Percentiles rank a stretch among this genome's conserved stretches.
These are phyloP conservation scores for Noccaea bulbosa DNA, from an alignment of 345 rosid genomes.

Conservation along the genomic window DNA sequence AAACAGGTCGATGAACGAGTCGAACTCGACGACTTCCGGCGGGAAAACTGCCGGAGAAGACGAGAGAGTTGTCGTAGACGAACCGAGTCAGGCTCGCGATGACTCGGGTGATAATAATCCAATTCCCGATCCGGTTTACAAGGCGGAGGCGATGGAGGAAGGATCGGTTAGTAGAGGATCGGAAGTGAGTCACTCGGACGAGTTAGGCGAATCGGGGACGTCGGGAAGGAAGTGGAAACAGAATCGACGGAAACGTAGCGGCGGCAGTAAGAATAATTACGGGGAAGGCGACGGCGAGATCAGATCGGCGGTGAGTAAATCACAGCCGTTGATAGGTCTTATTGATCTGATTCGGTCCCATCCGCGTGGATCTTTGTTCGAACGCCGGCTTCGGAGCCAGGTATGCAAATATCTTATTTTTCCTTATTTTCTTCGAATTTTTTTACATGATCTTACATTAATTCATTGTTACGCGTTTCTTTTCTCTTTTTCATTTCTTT, in stretches of 20 bases:
- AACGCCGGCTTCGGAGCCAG: slow-evolving; percentile 64
- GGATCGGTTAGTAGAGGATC: slow-evolving; percentile 18
- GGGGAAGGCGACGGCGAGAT: slow-evolving; percentile 35
- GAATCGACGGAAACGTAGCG: slow-evolving; percentile 42
- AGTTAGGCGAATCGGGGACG: slow-evolving; percentile 57
- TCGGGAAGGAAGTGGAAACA: slow-evolving; percentile 51
- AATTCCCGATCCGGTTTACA: slow-evolving; percentile 47
- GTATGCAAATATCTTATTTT: slow-evolving; percentile 40
- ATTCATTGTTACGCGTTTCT: background rate
- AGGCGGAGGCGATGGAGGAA: slow-evolving; percentile 32
- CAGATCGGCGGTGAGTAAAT: slow-evolving; percentile 45
- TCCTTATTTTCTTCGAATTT: background rate
- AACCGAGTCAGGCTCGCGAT: slow-evolving; percentile 36
- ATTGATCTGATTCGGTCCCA: slow-evolving; percentile 66
- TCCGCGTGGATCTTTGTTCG: slow-evolving; percentile 55
- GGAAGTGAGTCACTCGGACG: slow-evolving; percentile 46
- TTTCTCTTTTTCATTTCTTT: background rate
- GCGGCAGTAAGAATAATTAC: slow-evolving; percentile 28
- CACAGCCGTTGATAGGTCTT: slow-evolving; percentile 59
- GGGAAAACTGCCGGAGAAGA: slow-evolving; percentile 40
- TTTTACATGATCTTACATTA: background rate
- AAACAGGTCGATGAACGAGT: slow-evolving; percentile 72
- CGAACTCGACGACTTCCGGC: slow-evolving; percentile 66
- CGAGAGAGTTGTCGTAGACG: slow-evolving; percentile 20
- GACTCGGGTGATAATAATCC: slow-evolving; percentile 35